phyloP scores from a whole-genome alignment of 768 basidiomycete species.

The Roridomyces roridus region DNA sequence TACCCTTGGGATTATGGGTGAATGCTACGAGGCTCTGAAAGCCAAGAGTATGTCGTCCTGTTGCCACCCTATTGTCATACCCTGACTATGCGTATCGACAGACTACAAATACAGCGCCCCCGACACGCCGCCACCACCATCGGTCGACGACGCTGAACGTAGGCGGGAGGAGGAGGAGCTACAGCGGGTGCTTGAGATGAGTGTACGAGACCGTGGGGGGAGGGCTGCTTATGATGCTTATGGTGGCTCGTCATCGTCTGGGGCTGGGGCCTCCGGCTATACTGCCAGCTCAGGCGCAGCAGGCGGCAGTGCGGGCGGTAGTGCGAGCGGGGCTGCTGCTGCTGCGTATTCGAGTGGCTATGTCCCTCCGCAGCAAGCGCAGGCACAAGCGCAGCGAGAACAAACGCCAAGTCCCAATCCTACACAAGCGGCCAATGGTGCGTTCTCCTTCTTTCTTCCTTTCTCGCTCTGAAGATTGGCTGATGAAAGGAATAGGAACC shows the following conservation, averaged over 20 bases:
- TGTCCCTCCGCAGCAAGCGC: constrained; percentile 26
- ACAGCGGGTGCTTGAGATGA: constrained; percentile 89
- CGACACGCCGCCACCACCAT: constrained; percentile 67
- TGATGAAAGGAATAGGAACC: no score
- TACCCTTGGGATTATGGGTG: constrained; percentile 88
- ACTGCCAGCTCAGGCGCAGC: neutral
- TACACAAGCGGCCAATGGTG: no score
- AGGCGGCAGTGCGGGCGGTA: neutral
- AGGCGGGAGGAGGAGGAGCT: constrained; percentile 94
- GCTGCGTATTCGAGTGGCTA: constrained; percentile 16
- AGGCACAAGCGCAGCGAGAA: constrained; percentile 19
- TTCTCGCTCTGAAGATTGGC: neutral
- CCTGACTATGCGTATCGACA: constrained; percentile 34
- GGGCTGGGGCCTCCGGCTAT: constrained; percentile 12
- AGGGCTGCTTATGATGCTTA: constrained; percentile 56
- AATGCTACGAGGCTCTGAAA: constrained; percentile 82
- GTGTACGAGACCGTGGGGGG: constrained; percentile 91
- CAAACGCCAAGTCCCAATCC: no score
- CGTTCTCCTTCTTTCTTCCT: neutral
- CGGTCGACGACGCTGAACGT: constrained; percentile 79
- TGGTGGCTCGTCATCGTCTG: no score
- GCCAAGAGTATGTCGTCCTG: constrained; percentile 67
- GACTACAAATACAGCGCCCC: constrained; percentile 75
- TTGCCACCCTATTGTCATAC: neutral
- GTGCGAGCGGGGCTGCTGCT: neutral